Base-by-base conservation (phyloP, 1,139 yeast species). In the Kodamaea fungicola region DNA sequence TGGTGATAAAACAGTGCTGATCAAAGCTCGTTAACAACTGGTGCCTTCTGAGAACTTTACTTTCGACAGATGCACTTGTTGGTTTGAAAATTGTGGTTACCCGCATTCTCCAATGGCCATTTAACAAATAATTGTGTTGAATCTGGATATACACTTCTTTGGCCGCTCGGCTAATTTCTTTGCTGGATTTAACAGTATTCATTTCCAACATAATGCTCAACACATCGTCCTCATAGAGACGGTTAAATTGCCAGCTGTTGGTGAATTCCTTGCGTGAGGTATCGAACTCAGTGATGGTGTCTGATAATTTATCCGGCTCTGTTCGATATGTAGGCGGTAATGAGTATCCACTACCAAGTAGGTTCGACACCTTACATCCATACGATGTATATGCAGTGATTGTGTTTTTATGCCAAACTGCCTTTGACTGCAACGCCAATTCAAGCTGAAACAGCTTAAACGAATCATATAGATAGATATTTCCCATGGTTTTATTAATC, bases 181-280 rank as follows among this genome's bases (percentile, higher is more conserved):
- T 34, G 3, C 62, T 48, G 0, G 67, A 54, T 8, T 51, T 49
- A 2, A 45, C 61, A 0, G 67, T 55, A 10, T 57, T 61, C 44
- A 61, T 52, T 22, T 68, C 72, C 40, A 67, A 65, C 32, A 52
- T 55, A 2, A 68, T 19, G 0, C 65, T 57, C 8, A 65, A 12
- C 0, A 69, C 53, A 32, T 64, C 67, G 3, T 40, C 32, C 1
- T 30, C 16, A 0, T 39, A 28, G 6, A 65, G 32, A 12, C 33
- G 35, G 36, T 62, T 65, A 40, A 66, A 57, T 22, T 42, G 42
- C 72, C 73, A 66, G 26, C 51, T 53, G 41, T 69, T 67, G 8
- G 75, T 67, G 43, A 62, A 65, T 12, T 50, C 45, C 32, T 52
- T 55, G 40, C 61, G 62, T 24, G 55, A 52, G 1, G 69, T 57